Base-by-base conservation (phyloP, 2,329 filamentous ascomycete genomes). In the Magnaporthiopsis incrustans region DNA sequence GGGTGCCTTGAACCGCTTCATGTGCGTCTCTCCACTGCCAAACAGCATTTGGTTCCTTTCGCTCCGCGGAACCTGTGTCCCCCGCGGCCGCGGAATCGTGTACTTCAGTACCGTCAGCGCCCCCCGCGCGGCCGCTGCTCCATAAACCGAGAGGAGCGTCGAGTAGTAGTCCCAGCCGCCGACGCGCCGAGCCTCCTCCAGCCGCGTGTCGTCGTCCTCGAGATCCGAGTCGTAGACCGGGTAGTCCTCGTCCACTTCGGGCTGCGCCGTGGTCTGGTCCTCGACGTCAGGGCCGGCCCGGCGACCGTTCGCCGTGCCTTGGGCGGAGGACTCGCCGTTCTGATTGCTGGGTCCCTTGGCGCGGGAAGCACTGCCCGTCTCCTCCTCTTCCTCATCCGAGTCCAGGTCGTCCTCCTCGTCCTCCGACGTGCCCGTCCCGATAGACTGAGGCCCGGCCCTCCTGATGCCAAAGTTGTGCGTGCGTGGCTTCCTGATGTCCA, bases 401-500 rank as follows among this genome's bases (percentile, higher is more conserved):
- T 90, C 85, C 44, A 90, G 85, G 32, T 90, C 86, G 50, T 91
- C 88, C 25, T 91, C 89, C 53, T 92, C 89, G 61, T 91, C 87
- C 61, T 90, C 84, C 62, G 91, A 89, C 25, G 90, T 91, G 22
- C 89, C 92, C 0, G 91, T 93, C 27, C 90, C 87, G 53, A 87
- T 90, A 44, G 88, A 87, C 63, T 89, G 91, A 26, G 90, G 85
- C 8, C 86, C 87, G 0, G 90, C 87, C 44, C 94, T 84, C 71
- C 91, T 89, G 70, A 99, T 97, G 64, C 95, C 95, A 73, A 98
- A 98, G 69, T 89, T 87, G 71, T 95, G 92, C 4, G 86, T 92
- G 35, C 87, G 85, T 1, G 95, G 92, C 77, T 99, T 99, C 69
- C 93, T 90, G 71, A 99, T 99, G 72, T 99, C 95, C 30, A 96